Evolutionary conservation across 1,284 basidiomycete genomes (phyloP).

Genomic region (Porphyrellus sp.): DNA sequence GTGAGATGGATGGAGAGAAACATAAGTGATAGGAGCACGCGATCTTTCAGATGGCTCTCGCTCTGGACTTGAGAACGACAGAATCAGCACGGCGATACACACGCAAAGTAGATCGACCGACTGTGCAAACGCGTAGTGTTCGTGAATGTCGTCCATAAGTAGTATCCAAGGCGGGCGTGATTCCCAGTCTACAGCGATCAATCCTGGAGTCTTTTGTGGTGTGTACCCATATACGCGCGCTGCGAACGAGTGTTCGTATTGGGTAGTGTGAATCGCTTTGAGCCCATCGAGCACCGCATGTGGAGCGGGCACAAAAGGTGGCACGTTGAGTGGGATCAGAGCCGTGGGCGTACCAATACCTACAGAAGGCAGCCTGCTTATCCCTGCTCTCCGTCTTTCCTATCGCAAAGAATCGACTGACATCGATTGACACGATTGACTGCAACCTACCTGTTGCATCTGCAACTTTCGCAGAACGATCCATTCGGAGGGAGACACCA

Average conservation of each 20-base stretch:
- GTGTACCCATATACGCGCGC: slow-evolving; percentile 51
- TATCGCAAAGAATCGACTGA: slow-evolving; percentile 11
- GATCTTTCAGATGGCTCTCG: slow-evolving; percentile 42
- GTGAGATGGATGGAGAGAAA: slow-evolving; percentile 56
- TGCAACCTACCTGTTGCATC: slow-evolving; percentile 42
- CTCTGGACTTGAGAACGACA: slow-evolving; percentile 46
- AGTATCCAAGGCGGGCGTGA: slow-evolving; percentile 66
- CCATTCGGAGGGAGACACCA: slow-evolving; percentile 32
- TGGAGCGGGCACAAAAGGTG: slow-evolving; percentile 33
- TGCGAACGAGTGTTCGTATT: slow-evolving; percentile 59
- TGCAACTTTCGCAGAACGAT: slow-evolving; percentile 49
- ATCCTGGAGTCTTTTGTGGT: slow-evolving; percentile 27
- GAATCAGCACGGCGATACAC: slow-evolving; percentile 8
- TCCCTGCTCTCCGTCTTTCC: slow-evolving; percentile 38
- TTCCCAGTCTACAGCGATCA: slow-evolving; percentile 67
- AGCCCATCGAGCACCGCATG: slow-evolving; percentile 52
- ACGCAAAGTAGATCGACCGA: slow-evolving; percentile 27
- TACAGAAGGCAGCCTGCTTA: slow-evolving; percentile 9
- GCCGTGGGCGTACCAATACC: slow-evolving; percentile 3
- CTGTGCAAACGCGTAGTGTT: slow-evolving; percentile 60
- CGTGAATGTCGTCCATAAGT: slow-evolving; percentile 65
- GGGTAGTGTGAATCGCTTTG: slow-evolving; percentile 54
- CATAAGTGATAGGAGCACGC: slow-evolving; percentile 58
- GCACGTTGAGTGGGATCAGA: slow-evolving; percentile 21
- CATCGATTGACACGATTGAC: not conserved